Base-by-base conservation (phyloP, 345 rosid species). In the Leavenworthia alabamica region DNA sequence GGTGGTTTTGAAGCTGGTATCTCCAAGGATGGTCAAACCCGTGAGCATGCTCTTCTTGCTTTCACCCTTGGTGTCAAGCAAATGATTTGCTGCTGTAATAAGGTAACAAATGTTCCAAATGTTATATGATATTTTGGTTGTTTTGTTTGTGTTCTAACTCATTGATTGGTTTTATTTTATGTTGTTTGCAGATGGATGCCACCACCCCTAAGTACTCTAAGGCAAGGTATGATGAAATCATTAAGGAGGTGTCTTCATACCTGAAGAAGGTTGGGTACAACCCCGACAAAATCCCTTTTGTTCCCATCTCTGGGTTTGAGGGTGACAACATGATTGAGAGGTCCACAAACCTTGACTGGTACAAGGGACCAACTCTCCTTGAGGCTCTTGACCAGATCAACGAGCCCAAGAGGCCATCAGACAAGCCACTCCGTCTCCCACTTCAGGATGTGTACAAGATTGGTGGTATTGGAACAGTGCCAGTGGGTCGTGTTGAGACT, bases 11-110 rank as follows among this genome's bases (percentile, higher is more conserved):
- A 86, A 68, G 92, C 92, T 55, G 92, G 89, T 81, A 83, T 85
- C 57, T 85, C 92, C 11, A 85, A 85, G 82, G 92, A 85, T 45
- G 92, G 92, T 2, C 92, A 85, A 78, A 85, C 92, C 44, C 91
- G 91, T 51, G 88, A 90, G 74, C 97, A 85, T 27, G 92, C 95
- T 28, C 72, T 89, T 0, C 97, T 89, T 58, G 97, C 97, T 0
- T 89, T 89, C 75, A 89, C 97, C 45, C 97, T 86, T n/a, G 97
- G 95, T 79, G 97, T 90, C 36, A 82, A 70, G 85, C 88, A 86
- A 8, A 86, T 86, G 89, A 86, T 86, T 24, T 82, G 85, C 73
- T 80, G 83, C 54, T 83, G 89, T 63, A 83, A 86, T 82, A 86
- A 86, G 86, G 89, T 29, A 0, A n/a, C 13, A 15, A 0, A 7